Conservation (phyloP, 2,329 filamentous ascomycete genomes). For the Penicillium verrucosum region DNA sequence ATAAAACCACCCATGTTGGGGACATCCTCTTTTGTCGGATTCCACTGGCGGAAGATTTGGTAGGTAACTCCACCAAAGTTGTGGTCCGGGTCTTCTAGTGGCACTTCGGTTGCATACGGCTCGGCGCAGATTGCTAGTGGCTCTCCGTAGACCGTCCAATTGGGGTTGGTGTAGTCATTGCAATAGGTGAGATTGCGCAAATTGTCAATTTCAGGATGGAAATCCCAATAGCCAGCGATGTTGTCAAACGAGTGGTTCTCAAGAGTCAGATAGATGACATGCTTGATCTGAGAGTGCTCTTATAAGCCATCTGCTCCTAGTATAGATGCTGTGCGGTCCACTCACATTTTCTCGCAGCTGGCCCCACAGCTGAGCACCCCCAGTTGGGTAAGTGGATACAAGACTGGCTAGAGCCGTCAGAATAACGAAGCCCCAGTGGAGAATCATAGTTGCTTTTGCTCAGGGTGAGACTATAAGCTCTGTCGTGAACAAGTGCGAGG, state of each 20-base stretch:
- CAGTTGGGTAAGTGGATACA: slow-evolving; percentile 18
- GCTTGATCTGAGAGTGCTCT: slow-evolving; percentile 28
- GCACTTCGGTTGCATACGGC: slow-evolving; percentile 38
- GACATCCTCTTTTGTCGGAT: slow-evolving; percentile 18
- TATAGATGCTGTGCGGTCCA: background rate
- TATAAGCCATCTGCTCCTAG: background rate
- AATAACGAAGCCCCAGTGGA: background rate
- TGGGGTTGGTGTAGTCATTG: slow-evolving; percentile 40
- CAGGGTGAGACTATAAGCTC: background rate
- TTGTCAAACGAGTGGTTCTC: slow-evolving; percentile 44
- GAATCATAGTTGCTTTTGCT: background rate
- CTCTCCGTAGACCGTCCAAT: slow-evolving; percentile 39
- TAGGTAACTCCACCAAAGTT: slow-evolving; percentile 33
- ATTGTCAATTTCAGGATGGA: slow-evolving; percentile 39
- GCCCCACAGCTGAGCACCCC: slow-evolving; percentile 16
- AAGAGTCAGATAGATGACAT: slow-evolving; percentile 39
- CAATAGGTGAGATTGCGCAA: slow-evolving; percentile 33
- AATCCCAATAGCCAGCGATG: slow-evolving; percentile 41
- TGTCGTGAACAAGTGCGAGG: background rate
- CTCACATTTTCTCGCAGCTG: slow-evolving; percentile 26
- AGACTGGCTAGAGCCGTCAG: slow-evolving; percentile 13
- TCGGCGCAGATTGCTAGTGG: slow-evolving; percentile 36
- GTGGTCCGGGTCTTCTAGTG: slow-evolving; percentile 37
- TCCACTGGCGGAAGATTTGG: slow-evolving; percentile 39
- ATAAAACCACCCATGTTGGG: slow-evolving; percentile 41